Percentiles rank a stretch among this genome's conserved stretches.
Evolutionary conservation across 2,329 filamentous ascomycete genomes (phyloP).

Genomic region (Paecilomyces sp.): DNA sequence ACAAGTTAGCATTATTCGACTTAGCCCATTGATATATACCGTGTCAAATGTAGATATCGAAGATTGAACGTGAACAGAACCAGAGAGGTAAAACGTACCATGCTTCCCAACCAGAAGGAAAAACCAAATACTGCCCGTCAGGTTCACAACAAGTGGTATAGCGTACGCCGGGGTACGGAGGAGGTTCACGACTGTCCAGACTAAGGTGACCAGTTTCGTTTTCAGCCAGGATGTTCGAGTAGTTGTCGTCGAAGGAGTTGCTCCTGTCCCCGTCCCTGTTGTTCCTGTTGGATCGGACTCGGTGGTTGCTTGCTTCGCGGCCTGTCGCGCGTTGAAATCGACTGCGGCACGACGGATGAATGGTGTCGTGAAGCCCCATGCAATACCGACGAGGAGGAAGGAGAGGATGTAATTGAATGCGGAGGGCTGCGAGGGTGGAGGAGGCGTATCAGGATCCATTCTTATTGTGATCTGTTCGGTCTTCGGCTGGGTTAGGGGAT

Average conservation of each 20-base stretch:
- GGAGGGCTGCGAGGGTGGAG: constrained; percentile 23
- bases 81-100: constrained; percentile 49
- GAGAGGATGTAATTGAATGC: constrained; percentile 75
- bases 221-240: constrained; percentile 49
- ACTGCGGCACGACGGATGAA: constrained; percentile 86
- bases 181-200: constrained; percentile 71
- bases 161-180: constrained; percentile 77
- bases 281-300: constrained; percentile 31
- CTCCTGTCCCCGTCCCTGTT: constrained; percentile 25
- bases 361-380: constrained; percentile 87
- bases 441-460: constrained; percentile 27
- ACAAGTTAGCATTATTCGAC: neutral
- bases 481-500: neutral
- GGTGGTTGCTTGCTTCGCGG: constrained; percentile 37
- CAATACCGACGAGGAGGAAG: constrained; percentile 83
- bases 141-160: constrained; percentile 73
- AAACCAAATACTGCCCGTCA: constrained; percentile 95
- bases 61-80: neutral
- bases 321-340: constrained; percentile 57
- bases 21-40: neutral
- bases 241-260: neutral
- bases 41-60: neutral
- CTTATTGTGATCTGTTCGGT: neutral
- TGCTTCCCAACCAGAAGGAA: constrained; percentile 89
- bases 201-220: constrained; percentile 55